phyloP scores from a whole-genome alignment of 345 rosid species.

The Eucalyptus sp. region DNA sequence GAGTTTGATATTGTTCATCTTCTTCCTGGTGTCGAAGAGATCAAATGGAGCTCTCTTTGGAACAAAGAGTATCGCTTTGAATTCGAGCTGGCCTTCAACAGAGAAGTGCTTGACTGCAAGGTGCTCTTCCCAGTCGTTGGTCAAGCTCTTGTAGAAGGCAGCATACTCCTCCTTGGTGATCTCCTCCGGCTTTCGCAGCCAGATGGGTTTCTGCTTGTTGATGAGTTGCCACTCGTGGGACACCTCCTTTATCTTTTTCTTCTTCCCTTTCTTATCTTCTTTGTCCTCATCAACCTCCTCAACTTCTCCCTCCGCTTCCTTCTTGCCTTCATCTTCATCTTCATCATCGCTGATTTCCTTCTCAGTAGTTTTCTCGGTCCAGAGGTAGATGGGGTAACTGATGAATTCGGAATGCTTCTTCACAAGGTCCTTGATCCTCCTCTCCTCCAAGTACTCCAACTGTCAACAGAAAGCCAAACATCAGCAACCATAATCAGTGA shows the following conservation, averaged over 20 bases:
- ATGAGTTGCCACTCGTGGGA: conserved; percentile 81
- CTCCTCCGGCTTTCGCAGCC: conserved; percentile 91
- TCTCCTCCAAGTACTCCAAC: conserved; percentile 81
- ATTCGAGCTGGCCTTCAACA: conserved; percentile 91
- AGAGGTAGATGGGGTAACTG: conserved; percentile 74
- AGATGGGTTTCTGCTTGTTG: conserved; percentile 89
- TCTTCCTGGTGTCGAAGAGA: conserved; percentile 77
- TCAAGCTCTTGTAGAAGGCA: conserved; percentile 77
- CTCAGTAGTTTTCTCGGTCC: conserved; percentile 89
- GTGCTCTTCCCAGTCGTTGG: conserved; percentile 87
- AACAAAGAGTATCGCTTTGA: conserved; percentile 71
- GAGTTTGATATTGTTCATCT: conserved; percentile 77
- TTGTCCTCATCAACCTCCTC: conserved; percentile 83
- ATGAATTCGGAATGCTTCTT: conserved; percentile 94
- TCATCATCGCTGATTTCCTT: conserved; percentile 86
- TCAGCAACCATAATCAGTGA: background rate
- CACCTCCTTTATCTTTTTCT: conserved; percentile 85
- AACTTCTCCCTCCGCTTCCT: conserved; percentile 63
- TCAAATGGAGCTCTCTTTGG: conserved; percentile 87
- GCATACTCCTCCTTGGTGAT: conserved; percentile 84
- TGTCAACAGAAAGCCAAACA: conserved; percentile 1
- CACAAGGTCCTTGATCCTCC: conserved; percentile 86
- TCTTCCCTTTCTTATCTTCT: conserved; percentile 49
- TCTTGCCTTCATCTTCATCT: conserved; percentile 50
- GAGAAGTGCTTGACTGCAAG: conserved; percentile 85